A percentile compares a stretch with the other conserved stretches of the same genome.
These are phyloP conservation scores for Haematococcus lacustris DNA, from an alignment of 139 green algal genomes.

Conservation along the genomic window DNA sequence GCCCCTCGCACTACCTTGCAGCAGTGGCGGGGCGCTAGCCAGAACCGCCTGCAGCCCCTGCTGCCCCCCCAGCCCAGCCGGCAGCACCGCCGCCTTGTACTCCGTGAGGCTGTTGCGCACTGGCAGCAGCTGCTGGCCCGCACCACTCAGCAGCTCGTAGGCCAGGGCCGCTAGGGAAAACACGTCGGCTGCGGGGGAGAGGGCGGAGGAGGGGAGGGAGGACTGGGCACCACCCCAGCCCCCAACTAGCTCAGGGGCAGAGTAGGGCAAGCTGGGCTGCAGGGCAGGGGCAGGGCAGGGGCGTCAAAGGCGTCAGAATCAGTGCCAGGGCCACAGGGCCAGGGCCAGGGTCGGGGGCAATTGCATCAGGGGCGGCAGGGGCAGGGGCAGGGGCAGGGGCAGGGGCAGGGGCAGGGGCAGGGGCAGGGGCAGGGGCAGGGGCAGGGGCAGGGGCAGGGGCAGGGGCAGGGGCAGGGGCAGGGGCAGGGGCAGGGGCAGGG, in stretches of 20 bases:
- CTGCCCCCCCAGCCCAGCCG: not conserved
- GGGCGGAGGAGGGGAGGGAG: not conserved
- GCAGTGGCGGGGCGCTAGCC: not conserved
- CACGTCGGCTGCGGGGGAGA: constrained; percentile 51
- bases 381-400: not conserved
- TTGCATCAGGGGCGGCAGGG: not conserved
- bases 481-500: too few relatives aligned
- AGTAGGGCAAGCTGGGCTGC: constrained; percentile 65
- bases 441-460: too few relatives aligned
- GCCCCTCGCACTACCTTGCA: constrained; percentile 16
- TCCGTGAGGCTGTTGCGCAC: constrained; percentile 15
- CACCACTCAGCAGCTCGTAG: constrained; percentile 44
- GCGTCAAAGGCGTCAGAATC: not conserved
- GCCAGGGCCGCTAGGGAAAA: constrained; percentile 67
- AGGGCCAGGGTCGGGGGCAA: not conserved
- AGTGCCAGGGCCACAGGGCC: not conserved
- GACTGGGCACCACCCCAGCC: not conserved
- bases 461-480: too few relatives aligned
- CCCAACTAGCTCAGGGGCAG: constrained; percentile 65
- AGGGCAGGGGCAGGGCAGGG: not conserved
- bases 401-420: too few relatives aligned
- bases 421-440: too few relatives aligned
- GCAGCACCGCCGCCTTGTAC: constrained; percentile 13
- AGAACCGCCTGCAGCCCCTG: not conserved
- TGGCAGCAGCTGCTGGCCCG: constrained; percentile 19